A percentile compares a stretch with the other conserved stretches of the same genome.
Evolutionary conservation across 345 rosid genomes (phyloP).

Genomic region (Acer saccharum): DNA sequence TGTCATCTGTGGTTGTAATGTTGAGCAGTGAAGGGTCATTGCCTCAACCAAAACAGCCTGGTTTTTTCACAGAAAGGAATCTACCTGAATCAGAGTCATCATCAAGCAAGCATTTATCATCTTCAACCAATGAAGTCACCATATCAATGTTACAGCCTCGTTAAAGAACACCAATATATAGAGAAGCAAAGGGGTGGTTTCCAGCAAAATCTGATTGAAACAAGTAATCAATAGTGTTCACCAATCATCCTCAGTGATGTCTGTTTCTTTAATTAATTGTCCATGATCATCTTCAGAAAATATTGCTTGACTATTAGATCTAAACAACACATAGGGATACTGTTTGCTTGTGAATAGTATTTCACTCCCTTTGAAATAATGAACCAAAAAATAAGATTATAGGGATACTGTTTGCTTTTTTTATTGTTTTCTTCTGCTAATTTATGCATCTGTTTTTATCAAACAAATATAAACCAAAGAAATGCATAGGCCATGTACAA

Average conservation of each 20-base stretch:
- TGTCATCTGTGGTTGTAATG: constrained; percentile 24
- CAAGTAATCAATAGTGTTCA: neutral
- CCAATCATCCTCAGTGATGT: neutral
- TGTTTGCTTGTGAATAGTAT: too few species aligned
- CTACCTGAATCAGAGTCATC: constrained; percentile 8
- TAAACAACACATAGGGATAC: neutral
- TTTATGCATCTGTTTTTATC: too few species aligned
- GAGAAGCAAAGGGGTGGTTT: neutral
- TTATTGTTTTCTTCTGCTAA: too few species aligned
- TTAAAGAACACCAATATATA: neutral
- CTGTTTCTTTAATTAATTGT: neutral
- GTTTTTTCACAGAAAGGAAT: constrained; percentile 29
- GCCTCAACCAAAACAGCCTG: constrained; percentile 26
- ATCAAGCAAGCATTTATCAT: neutral
- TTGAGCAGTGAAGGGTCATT: constrained; percentile 13
- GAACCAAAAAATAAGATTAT: too few species aligned
- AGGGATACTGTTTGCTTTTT: too few species aligned
- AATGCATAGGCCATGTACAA: too few species aligned
- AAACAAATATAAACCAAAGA: too few species aligned
- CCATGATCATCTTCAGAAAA: neutral
- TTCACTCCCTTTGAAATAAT: too few species aligned
- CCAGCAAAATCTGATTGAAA: neutral
- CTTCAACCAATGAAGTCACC: constrained; percentile 13
- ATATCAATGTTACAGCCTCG: neutral
- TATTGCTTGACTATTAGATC: neutral